Evolutionary conservation across 1,284 basidiomycete genomes (phyloP).

Genomic region (Ustilago loliicola): DNA sequence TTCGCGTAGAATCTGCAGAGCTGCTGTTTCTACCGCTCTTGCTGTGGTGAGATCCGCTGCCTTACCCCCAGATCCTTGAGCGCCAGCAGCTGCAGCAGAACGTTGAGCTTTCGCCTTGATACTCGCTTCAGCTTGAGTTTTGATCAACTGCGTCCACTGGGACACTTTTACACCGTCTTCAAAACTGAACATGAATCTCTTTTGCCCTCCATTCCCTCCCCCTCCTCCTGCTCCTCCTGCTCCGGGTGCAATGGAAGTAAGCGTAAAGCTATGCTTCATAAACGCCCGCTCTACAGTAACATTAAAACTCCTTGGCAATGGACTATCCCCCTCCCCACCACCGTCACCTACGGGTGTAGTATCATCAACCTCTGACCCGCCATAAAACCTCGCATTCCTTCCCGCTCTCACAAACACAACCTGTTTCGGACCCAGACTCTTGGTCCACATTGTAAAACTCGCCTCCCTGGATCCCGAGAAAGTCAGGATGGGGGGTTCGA

Average conservation of each 20-base stretch:
- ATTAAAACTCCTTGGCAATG: slow-evolving; percentile 49
- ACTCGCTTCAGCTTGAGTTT: slow-evolving; percentile 15
- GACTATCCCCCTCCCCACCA: slow-evolving; percentile 9
- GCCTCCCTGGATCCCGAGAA: slow-evolving; percentile 51
- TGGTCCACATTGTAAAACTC: slow-evolving; percentile 62
- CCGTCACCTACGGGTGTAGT: neutral
- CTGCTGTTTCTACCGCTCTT: slow-evolving; percentile 34
- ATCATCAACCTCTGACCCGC: slow-evolving; percentile 33
- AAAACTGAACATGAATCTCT: slow-evolving; percentile 60
- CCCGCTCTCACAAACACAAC: slow-evolving; percentile 64
- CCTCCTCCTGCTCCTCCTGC: neutral
- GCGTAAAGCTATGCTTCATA: slow-evolving; percentile 59
- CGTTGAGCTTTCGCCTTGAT: slow-evolving; percentile 17
- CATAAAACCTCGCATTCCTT: slow-evolving; percentile 57
- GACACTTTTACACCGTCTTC: slow-evolving; percentile 34
- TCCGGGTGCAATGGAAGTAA: slow-evolving; percentile 16
- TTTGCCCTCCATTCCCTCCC: neutral
- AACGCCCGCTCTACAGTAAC: slow-evolving; percentile 61
- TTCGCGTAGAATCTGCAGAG: slow-evolving; percentile 56
- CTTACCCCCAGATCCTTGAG: too few relatives aligned
- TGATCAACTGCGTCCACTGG: slow-evolving; percentile 28
- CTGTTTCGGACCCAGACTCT: slow-evolving; percentile 54
- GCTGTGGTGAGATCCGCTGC: neutral
- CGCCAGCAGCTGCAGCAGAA: too few relatives aligned
- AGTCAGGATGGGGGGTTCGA: slow-evolving; percentile 64